phyloP scores from a whole-genome alignment of 768 basidiomycete genomes.

The Hygrophoropsis aurantiaca region DNA sequence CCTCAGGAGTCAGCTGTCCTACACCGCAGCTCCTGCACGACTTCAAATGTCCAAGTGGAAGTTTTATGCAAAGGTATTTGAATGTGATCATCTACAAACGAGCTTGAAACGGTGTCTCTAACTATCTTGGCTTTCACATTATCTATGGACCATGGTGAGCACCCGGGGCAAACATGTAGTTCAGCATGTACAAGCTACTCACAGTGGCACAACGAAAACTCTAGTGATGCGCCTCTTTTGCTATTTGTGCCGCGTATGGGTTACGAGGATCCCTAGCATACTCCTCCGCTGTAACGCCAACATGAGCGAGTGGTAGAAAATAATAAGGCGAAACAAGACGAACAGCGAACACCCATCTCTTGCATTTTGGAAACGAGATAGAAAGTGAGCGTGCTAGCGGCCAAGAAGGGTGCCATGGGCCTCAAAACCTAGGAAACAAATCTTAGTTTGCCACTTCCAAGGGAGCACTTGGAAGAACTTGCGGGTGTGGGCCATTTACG shows the following conservation, averaged over 20 bases:
- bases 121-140: too few species aligned
- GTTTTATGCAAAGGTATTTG: too few species aligned
- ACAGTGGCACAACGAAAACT: too few species aligned
- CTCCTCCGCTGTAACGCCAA: slow-evolving; percentile 47
- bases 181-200: too few species aligned
- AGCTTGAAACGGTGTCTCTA: too few species aligned
- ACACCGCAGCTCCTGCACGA: too few species aligned
- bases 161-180: too few species aligned
- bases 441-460: background rate
- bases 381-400: slow-evolving; percentile 60
- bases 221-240: slow-evolving; percentile 55
- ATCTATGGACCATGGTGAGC: too few species aligned
- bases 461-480: slow-evolving; percentile 31
- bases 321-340: slow-evolving; percentile 30
- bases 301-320: background rate
- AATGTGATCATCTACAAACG: too few species aligned
- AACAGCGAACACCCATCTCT: slow-evolving; percentile 69
- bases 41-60: too few species aligned
- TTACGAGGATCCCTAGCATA: slow-evolving; percentile 79
- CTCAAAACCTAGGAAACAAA: slow-evolving; percentile 50
- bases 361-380: slow-evolving; percentile 70
- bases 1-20: too few species aligned
- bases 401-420: slow-evolving; percentile 82
- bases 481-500: slow-evolving; percentile 82
- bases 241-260: slow-evolving; percentile 78